These are phyloP conservation scores for Platanus orientalis DNA, from an alignment of 164 flowering plant species.

Conservation along the genomic window DNA sequence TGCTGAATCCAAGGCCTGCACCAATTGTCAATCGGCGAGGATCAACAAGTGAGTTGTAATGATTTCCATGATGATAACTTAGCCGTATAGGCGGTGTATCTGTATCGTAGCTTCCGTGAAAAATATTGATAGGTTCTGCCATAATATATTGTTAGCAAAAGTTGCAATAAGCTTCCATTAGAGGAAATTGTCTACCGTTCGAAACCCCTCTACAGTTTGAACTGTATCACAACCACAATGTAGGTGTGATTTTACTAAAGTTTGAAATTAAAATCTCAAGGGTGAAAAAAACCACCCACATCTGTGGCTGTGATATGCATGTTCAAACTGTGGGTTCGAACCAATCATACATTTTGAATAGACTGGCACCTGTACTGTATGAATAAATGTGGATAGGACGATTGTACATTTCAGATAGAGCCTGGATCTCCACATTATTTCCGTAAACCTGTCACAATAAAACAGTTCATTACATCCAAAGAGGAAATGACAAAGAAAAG, in stretches of 20 bases:
- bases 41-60: conserved; percentile 96
- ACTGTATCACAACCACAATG: too few relatives aligned
- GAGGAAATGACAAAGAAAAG: not conserved
- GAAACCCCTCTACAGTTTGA: too few relatives aligned
- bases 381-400: conserved; percentile 96
- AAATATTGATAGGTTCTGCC: conserved; percentile 95
- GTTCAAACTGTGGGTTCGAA: too few relatives aligned
- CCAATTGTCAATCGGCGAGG: conserved; percentile 86
- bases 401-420: conserved; percentile 89
- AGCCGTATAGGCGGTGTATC: conserved; percentile 86
- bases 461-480: not conserved
- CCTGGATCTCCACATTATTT: conserved; percentile 96
- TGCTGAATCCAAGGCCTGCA: conserved; percentile 96
- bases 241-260: too few relatives aligned
- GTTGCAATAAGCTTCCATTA: not conserved
- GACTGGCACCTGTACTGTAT: conserved; percentile 72
- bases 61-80: conserved; percentile 96
- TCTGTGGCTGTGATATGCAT: too few relatives aligned
- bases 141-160: conserved; percentile 4
- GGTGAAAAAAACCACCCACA: too few relatives aligned
- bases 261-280: too few relatives aligned
- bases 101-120: conserved; percentile 86
- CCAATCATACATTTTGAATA: conserved; percentile 1
- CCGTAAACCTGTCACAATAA: conserved; percentile 75
- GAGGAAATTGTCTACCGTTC: too few relatives aligned